Percentiles rank a stretch among this genome's conserved stretches.
These are phyloP conservation scores for Penicillium decumbens DNA, from an alignment of 2,329 filamentous ascomycete species.

Conservation along the genomic window DNA sequence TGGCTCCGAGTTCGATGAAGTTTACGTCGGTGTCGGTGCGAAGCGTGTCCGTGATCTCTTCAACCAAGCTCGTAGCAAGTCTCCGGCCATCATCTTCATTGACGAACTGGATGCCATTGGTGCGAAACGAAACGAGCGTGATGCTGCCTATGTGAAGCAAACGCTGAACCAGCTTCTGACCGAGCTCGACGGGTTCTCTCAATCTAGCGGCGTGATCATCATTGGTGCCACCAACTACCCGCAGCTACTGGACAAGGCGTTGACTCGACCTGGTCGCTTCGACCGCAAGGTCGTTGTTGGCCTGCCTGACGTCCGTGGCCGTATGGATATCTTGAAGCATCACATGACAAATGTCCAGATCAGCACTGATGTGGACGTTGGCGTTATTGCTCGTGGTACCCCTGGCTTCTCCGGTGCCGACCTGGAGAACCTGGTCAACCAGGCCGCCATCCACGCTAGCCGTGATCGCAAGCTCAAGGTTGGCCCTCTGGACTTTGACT, in stretches of 20 bases:
- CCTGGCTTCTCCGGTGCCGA: slow-evolving; percentile 93
- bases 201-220: slow-evolving; percentile 90
- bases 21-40: slow-evolving; percentile 94
- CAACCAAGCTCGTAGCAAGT: slow-evolving; percentile 72
- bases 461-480: slow-evolving; percentile 75
- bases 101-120: slow-evolving; percentile 93
- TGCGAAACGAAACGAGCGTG: slow-evolving; percentile 84
- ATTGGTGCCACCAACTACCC: slow-evolving; percentile 96
- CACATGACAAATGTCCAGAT: slow-evolving; percentile 89
- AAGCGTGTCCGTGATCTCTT: slow-evolving; percentile 97
- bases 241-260: slow-evolving; percentile 85
- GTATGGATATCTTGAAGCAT: slow-evolving; percentile 87
- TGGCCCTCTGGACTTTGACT: slow-evolving; percentile 77
- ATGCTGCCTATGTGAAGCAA: slow-evolving; percentile 93
- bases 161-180: slow-evolving; percentile 96
- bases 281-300: slow-evolving; percentile 87
- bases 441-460: slow-evolving; percentile 91
- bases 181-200: slow-evolving; percentile 93
- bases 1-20: slow-evolving; percentile 95
- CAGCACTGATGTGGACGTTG: slow-evolving; percentile 72
- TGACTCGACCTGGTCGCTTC: slow-evolving; percentile 90
- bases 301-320: slow-evolving; percentile 86
- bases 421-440: slow-evolving; percentile 93
- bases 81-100: slow-evolving; percentile 90
- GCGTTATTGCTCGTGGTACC: slow-evolving; percentile 78